Conservation (phyloP, 352 stramenopile species). For the Phytophthora capsici region DNA sequence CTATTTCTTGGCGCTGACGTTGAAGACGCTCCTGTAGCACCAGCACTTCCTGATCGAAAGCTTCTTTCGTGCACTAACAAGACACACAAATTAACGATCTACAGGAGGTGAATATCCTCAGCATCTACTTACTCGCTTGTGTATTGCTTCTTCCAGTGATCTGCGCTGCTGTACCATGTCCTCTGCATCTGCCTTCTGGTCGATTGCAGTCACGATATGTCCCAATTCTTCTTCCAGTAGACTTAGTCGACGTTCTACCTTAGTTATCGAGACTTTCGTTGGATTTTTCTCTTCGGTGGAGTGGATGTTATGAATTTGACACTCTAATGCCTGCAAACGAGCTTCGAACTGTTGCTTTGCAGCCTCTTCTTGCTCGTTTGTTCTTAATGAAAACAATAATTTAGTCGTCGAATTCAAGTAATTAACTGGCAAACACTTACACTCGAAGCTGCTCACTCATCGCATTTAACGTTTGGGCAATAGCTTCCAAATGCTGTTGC, state of each 20-base stretch:
- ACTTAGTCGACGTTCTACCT: constrained; percentile 43
- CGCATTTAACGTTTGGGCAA: constrained; percentile 50
- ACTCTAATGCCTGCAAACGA: constrained; percentile 20
- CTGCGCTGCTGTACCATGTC: constrained; percentile 36
- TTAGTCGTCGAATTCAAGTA: too few relatives aligned
- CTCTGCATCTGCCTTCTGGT: constrained; percentile 55
- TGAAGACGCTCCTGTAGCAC: constrained; percentile 39
- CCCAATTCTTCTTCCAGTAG: constrained; percentile 68
- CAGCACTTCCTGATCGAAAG: constrained; percentile 56
- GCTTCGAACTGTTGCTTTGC: constrained; percentile 11
- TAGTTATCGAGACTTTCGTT: constrained; percentile 17
- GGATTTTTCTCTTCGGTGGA: constrained; percentile 10
- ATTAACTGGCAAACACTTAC: constrained; percentile 18
- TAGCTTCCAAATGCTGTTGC: constrained; percentile 45
- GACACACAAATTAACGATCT: not conserved
- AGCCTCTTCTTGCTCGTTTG: constrained; percentile 29
- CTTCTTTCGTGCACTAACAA: constrained; percentile 56
- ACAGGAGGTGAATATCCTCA: not conserved
- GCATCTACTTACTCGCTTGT: constrained; percentile 41
- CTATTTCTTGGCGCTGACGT: constrained; percentile 35
- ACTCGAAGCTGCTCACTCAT: constrained; percentile 54
- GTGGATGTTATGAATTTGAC: constrained; percentile 12
- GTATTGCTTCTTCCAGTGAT: constrained; percentile 49
- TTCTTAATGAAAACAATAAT: not conserved
- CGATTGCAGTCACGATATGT: constrained; percentile 49